phyloP scores from a whole-genome alignment of 371 early-diverging fungal genomes.

The Mucor racemosus region DNA sequence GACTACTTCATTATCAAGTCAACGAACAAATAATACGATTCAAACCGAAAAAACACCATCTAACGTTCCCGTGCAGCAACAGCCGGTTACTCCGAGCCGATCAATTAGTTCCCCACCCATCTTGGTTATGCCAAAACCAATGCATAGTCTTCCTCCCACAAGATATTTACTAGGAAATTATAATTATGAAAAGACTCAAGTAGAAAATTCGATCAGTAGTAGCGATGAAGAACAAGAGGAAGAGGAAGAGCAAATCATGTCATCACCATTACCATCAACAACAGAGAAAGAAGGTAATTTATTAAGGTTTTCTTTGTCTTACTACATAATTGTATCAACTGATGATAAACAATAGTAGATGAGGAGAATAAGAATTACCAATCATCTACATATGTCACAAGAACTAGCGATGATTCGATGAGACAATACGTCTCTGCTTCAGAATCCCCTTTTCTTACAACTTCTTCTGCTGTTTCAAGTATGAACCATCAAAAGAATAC shows the following conservation, averaged over 20 bases:
- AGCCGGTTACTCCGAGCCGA: slow-evolving; percentile 4
- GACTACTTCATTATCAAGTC: slow-evolving; percentile 7
- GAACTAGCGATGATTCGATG: slow-evolving; percentile 18
- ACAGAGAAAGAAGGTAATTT: slow-evolving; percentile 7
- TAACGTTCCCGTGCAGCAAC: not conserved
- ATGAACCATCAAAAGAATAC: not conserved
- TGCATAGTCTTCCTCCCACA: slow-evolving; percentile 25
- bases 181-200: slow-evolving; percentile 26
- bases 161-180: slow-evolving; percentile 10
- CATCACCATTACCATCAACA: slow-evolving; percentile 1
- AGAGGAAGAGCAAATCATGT: not conserved
- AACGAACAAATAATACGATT: slow-evolving; percentile 6
- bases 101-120: slow-evolving; percentile 23
- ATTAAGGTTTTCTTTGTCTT: not conserved
- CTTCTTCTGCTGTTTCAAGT: slow-evolving; percentile 15
- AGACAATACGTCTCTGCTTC: slow-evolving; percentile 10
- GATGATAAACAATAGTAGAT: slow-evolving; percentile 3
- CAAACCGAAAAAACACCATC: not conserved
- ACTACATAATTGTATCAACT: slow-evolving; percentile 7
- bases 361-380: not conserved
- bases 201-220: slow-evolving; percentile 12
- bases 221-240: slow-evolving; percentile 10
- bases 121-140: slow-evolving; percentile 26
- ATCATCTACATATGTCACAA: slow-evolving; percentile 10
- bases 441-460: slow-evolving; percentile 16